Conservation (phyloP, 148 eudicot species). For the Amaranthus palmeri region DNA sequence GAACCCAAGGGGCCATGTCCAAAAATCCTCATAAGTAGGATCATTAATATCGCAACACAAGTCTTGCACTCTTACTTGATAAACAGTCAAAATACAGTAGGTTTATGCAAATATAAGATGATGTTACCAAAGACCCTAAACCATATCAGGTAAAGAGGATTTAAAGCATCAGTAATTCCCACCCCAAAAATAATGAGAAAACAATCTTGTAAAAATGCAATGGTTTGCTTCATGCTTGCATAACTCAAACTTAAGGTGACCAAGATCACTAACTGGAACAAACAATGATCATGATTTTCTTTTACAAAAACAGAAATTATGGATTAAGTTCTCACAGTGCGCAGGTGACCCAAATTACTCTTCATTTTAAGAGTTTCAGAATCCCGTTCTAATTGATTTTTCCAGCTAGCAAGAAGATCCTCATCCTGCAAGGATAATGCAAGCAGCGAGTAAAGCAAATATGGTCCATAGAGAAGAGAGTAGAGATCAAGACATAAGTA, state of each 20-base stretch:
- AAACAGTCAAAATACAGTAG: background rate
- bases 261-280: background rate
- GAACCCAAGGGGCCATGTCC: background rate
- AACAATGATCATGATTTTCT: background rate
- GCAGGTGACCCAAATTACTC: slow-evolving; percentile 73
- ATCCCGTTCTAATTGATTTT: slow-evolving; percentile 83
- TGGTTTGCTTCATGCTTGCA: background rate
- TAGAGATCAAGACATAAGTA: background rate
- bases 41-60: too few species aligned
- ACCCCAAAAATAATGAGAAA: background rate
- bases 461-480: background rate
- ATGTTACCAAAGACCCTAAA: background rate
- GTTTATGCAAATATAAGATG: background rate
- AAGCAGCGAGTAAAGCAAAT: background rate
- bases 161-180: background rate
- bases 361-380: slow-evolving; percentile 84
- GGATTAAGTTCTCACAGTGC: slow-evolving; percentile 56
- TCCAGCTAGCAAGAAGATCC: slow-evolving; percentile 76
- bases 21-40: background rate
- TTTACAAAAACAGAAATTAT: background rate
- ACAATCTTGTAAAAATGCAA: background rate
- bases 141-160: background rate
- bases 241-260: background rate
- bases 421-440: slow-evolving; percentile 63
- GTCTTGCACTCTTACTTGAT: background rate